A percentile compares a stretch with the other conserved stretches of the same genome.
These are phyloP conservation scores for Macadamia tetraphylla DNA, from an alignment of 164 flowering plant species.

Conservation along the genomic window DNA sequence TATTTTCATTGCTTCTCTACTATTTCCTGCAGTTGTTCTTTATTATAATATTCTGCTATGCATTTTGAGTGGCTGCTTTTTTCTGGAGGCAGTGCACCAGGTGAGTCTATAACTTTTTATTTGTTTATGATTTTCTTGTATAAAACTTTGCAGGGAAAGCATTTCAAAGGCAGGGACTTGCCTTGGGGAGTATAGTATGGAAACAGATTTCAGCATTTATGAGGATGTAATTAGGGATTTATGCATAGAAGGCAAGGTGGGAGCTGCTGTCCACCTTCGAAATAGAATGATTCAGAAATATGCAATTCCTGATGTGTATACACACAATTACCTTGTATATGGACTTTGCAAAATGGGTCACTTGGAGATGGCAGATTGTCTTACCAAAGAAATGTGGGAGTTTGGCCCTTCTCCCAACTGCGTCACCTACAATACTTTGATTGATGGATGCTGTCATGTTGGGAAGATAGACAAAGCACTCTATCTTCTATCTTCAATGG, in stretches of 20 bases:
- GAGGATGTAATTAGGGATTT: constrained; percentile 33
- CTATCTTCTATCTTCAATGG: constrained; percentile 44
- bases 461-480: constrained; percentile 58
- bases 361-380: constrained; percentile 48
- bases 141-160: constrained; percentile 44
- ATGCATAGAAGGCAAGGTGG: constrained; percentile 52
- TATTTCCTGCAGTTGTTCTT: not conserved
- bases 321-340: constrained; percentile 61
- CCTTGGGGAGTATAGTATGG: constrained; percentile 5
- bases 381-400: constrained; percentile 51
- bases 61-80: not conserved
- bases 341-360: constrained; percentile 56
- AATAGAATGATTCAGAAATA: constrained; percentile 35
- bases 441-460: constrained; percentile 51
- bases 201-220: constrained; percentile 16
- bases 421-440: constrained; percentile 58
- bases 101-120: not conserved
- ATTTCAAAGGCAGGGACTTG: constrained; percentile 26
- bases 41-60: not conserved
- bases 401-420: constrained; percentile 56
- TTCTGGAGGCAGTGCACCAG: not conserved
- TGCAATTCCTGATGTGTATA: constrained; percentile 41
- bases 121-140: not conserved
- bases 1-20: too few species aligned
- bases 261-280: constrained; percentile 49